A percentile compares a stretch with the other conserved stretches of the same genome.
These are phyloP conservation scores for Exutisphaerella laricina DNA, from an alignment of 2,329 filamentous ascomycete genomes.

Conservation along the genomic window DNA sequence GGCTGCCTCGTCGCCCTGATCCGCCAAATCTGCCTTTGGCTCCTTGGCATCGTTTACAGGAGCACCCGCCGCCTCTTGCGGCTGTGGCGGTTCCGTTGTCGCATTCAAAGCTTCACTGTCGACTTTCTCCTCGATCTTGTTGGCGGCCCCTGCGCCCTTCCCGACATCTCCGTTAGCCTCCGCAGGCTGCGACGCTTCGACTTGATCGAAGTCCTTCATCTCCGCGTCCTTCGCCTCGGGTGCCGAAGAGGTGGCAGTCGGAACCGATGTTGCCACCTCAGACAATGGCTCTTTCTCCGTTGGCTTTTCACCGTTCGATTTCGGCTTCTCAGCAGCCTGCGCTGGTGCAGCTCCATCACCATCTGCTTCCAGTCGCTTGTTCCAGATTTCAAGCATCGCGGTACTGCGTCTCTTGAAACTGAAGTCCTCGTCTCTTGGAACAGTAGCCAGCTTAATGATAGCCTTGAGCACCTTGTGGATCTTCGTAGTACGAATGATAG, in stretches of 20 bases:
- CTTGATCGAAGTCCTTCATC: constrained; percentile 23
- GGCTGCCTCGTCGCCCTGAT: neutral
- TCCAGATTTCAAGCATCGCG: constrained; percentile 81
- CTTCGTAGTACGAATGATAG: constrained; percentile 85
- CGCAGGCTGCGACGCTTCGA: constrained; percentile 13
- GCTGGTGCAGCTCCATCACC: constrained; percentile 32
- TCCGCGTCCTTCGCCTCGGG: constrained; percentile 20
- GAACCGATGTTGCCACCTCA: constrained; percentile 9
- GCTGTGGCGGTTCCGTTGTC: neutral
- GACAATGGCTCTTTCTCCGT: constrained; percentile 9
- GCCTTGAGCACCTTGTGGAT: constrained; percentile 98
- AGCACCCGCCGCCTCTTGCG: neutral
- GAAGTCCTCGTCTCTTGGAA: constrained; percentile 84
- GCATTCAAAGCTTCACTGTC: constrained; percentile 9
- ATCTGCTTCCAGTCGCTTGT: constrained; percentile 57
- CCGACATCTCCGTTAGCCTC: neutral
- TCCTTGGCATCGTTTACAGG: neutral
- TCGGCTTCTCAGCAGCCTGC: constrained; percentile 33
- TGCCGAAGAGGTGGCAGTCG: neutral
- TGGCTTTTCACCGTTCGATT: constrained; percentile 25
- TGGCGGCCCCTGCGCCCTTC: constrained; percentile 17
- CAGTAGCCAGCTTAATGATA: constrained; percentile 78
- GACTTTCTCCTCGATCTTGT: constrained; percentile 20
- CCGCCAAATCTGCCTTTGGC: no score
- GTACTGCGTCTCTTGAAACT: constrained; percentile 81